Evolutionary conservation across 345 rosid genomes (phyloP).

Genomic region (Syzygium aqueum): DNA sequence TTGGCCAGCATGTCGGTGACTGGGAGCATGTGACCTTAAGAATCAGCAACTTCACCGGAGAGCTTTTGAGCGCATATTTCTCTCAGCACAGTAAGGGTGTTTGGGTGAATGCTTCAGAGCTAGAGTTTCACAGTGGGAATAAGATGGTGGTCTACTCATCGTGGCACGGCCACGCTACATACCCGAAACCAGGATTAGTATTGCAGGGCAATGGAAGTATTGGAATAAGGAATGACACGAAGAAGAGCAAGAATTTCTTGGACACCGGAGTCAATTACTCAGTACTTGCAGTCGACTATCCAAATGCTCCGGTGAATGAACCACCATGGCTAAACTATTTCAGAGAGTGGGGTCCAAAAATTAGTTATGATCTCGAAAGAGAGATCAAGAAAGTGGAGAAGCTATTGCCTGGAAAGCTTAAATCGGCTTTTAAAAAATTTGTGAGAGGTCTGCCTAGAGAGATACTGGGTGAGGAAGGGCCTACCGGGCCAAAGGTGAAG

Average conservation of each 20-base stretch:
- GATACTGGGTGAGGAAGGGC: constrained; percentile 15
- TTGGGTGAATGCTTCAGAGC: constrained; percentile 7
- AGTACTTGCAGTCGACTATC: not conserved
- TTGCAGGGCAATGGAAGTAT: constrained; percentile 7
- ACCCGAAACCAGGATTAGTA: constrained; percentile 6
- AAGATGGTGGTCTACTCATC: constrained; percentile 7
- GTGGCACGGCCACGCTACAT: constrained; percentile 7
- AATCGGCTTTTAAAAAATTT: constrained; percentile 4
- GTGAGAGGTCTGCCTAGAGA: constrained; percentile 10
- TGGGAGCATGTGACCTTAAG: constrained; percentile 20
- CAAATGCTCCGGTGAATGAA: not conserved
- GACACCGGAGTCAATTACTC: constrained; percentile 4
- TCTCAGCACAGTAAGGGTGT: not conserved
- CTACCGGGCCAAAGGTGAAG: constrained; percentile 11
- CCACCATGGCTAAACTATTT: constrained; percentile 8
- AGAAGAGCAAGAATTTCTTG: constrained; percentile 10
- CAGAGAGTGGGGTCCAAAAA: constrained; percentile 13
- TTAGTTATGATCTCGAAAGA: not conserved
- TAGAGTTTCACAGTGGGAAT: constrained; percentile 10
- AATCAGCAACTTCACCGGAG: constrained; percentile 13
- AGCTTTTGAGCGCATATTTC: constrained; percentile 9
- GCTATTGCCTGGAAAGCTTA: constrained; percentile 4
- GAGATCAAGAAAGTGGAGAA: constrained; percentile 9
- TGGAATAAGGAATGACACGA: constrained; percentile 9
- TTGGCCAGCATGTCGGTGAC: constrained; percentile 13